Percentiles rank a stretch among this genome's conserved stretches.
phyloP scores from a whole-genome alignment of 495 filamentous ascomycete species.

The Podospora appendiculata region DNA sequence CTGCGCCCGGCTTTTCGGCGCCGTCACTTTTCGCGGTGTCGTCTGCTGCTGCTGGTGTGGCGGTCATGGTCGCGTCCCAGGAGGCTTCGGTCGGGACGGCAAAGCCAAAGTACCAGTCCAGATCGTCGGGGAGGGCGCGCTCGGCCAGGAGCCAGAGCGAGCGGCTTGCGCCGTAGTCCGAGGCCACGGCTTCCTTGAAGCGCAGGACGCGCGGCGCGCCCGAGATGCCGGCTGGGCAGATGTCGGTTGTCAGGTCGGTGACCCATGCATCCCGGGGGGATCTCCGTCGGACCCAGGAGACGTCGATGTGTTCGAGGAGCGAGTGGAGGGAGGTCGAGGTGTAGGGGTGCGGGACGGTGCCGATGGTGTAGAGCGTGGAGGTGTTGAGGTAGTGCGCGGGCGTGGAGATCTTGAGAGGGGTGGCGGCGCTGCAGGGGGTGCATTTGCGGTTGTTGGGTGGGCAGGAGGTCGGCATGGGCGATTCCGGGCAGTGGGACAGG shows the following conservation, averaged over 20 bases:
- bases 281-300: constrained; percentile 64
- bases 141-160: constrained; percentile 82
- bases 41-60: constrained; percentile 25
- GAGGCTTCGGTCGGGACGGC: constrained; percentile 52
- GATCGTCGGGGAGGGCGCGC: constrained; percentile 49
- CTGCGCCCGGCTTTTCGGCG: constrained; percentile 28
- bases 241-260: constrained; percentile 57
- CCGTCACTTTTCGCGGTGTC: too few relatives aligned
- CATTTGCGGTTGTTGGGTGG: constrained; percentile 75
- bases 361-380: constrained; percentile 66
- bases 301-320: constrained; percentile 45
- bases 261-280: constrained; percentile 80
- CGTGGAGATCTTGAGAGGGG: constrained; percentile 49
- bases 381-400: constrained; percentile 53
- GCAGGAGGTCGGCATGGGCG: constrained; percentile 68
- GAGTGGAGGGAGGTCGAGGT: constrained; percentile 58
- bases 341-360: constrained; percentile 83
- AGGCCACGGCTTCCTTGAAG: constrained; percentile 78
- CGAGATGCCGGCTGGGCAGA: constrained; percentile 53
- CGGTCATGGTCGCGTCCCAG: constrained; percentile 32
- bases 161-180: constrained; percentile 45
- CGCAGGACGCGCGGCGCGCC: constrained; percentile 56
- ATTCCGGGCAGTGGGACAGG: constrained; percentile 63
- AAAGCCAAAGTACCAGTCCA: constrained; percentile 91
- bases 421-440: constrained; percentile 57